Percentiles rank a stretch among this genome's conserved stretches.
These are phyloP conservation scores for Aspergillus affinis DNA, from an alignment of 495 filamentous ascomycete species.

Conservation along the genomic window DNA sequence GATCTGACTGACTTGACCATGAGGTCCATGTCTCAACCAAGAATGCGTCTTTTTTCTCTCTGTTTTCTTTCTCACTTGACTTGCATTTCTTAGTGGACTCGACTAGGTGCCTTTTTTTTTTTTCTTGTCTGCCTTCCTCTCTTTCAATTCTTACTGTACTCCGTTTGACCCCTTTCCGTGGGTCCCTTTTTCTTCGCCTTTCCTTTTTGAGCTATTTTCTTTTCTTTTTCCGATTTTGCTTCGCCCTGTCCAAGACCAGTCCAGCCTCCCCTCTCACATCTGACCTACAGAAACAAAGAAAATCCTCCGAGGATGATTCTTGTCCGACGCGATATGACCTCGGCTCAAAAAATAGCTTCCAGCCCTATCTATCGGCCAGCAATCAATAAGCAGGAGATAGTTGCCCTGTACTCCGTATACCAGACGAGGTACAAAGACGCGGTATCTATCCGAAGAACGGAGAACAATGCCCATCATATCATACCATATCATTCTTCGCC, in stretches of 20 bases:
- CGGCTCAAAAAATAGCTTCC: not conserved
- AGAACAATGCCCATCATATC: too few relatives aligned
- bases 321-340: too few relatives aligned
- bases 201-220: slow-evolving; percentile 8
- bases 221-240: slow-evolving; percentile 9
- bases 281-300: slow-evolving; percentile 1
- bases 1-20: not conserved
- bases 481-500: too few relatives aligned
- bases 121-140: slow-evolving; percentile 10
- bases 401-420: not conserved
- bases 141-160: not conserved
- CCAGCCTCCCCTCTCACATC: slow-evolving; percentile 9
- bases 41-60: slow-evolving; percentile 16
- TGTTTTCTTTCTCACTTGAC: slow-evolving; percentile 13
- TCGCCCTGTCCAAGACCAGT: not conserved
- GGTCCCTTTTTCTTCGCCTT: slow-evolving; percentile 11
- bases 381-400: not conserved
- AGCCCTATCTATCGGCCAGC: not conserved
- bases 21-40: slow-evolving; percentile 18
- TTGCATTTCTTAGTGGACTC: slow-evolving; percentile 2
- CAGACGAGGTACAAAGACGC: not conserved
- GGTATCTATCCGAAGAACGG: too few relatives aligned
- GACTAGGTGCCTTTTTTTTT: slow-evolving; percentile 4
- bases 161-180: not conserved
- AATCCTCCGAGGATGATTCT: slow-evolving; percentile 8